Evolutionary conservation across 1,284 basidiomycete species (phyloP).

Genomic region (Stereum hirsutum): DNA sequence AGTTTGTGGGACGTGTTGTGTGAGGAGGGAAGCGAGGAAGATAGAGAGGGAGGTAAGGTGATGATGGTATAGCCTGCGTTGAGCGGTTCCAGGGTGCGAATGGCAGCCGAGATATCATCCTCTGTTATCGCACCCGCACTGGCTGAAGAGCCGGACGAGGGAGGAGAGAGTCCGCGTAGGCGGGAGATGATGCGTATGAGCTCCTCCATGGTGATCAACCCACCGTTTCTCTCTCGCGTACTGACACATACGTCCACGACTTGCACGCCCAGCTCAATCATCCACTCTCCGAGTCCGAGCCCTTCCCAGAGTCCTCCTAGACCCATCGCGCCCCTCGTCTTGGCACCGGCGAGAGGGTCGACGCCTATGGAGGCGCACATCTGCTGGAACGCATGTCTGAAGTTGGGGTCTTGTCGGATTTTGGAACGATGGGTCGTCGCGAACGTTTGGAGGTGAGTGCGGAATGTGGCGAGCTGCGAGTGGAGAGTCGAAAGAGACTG

Average conservation of each 20-base stretch:
- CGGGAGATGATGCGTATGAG: constrained; percentile 72
- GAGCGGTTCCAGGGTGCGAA: constrained; percentile 83
- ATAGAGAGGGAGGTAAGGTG: too few species aligned
- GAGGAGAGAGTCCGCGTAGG: constrained; percentile 54
- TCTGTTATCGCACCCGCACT: constrained; percentile 59
- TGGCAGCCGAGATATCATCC: constrained; percentile 79
- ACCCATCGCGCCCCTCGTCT: constrained; percentile 75
- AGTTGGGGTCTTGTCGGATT: constrained; percentile 80
- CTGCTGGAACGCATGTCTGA: constrained; percentile 89
- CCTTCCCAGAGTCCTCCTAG: constrained; percentile 70
- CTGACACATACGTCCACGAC: constrained; percentile 94
- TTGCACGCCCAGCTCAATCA: constrained; percentile 93
- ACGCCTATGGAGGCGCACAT: constrained; percentile 96
- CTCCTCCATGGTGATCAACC: constrained; percentile 85
- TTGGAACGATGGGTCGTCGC: constrained; percentile 78
- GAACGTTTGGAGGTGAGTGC: constrained; percentile 72
- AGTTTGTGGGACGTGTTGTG: constrained; percentile 57
- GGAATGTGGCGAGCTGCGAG: constrained; percentile 80
- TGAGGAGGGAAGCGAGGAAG: too few species aligned
- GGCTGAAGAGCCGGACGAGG: constrained; percentile 36
- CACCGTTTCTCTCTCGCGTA: constrained; percentile 84
- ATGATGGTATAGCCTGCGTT: constrained; percentile 86
- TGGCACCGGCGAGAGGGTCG: constrained; percentile 88
- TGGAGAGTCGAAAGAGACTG: constrained; percentile 75
- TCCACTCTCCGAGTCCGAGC: constrained; percentile 88